phyloP scores from a whole-genome alignment of 306 rosid species.

The Vicia faba region DNA sequence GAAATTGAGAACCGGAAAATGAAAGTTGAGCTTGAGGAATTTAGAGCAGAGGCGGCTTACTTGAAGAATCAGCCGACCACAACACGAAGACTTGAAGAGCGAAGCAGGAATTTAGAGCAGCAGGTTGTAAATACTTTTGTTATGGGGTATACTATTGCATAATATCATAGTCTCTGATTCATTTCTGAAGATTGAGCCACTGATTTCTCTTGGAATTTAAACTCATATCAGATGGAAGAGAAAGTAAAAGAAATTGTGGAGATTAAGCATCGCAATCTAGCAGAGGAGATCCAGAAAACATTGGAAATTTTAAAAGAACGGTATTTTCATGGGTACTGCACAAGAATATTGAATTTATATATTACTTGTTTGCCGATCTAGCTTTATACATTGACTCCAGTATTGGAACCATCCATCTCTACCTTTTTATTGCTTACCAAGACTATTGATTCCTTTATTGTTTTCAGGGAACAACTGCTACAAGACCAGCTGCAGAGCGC shows the following conservation, averaged over 20 bases:
- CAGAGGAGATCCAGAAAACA: conserved; percentile 96
- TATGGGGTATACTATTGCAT: conserved; percentile 30
- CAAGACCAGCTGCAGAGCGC: conserved; percentile 93
- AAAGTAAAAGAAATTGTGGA: conserved; percentile 95
- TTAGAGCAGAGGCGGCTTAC: conserved; percentile 95
- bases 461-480: conserved; percentile 79
- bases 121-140: conserved; percentile 60
- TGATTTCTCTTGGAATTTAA: conserved; percentile 35
- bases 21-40: conserved; percentile 99
- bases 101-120: conserved; percentile 92
- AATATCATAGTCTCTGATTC: conserved; percentile 18
- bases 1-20: conserved; percentile 94
- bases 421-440: conserved; percentile 26
- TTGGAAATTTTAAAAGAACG: conserved; percentile 89
- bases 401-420: conserved; percentile 30
- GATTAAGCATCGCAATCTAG: conserved; percentile 94
- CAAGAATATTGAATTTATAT: conserved; percentile 4
- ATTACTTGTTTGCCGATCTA: conserved; percentile 25
- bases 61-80: conserved; percentile 98
- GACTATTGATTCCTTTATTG: conserved; percentile 29
- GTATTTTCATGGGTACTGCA: conserved; percentile 39
- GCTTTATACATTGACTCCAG: conserved; percentile 13
- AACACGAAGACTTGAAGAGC: conserved; percentile 92
- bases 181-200: conserved; percentile 13
- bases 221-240: conserved; percentile 83